These are phyloP conservation scores for Aphanoascus verrucosus DNA, from an alignment of 2,329 filamentous ascomycete species.

Conservation along the genomic window DNA sequence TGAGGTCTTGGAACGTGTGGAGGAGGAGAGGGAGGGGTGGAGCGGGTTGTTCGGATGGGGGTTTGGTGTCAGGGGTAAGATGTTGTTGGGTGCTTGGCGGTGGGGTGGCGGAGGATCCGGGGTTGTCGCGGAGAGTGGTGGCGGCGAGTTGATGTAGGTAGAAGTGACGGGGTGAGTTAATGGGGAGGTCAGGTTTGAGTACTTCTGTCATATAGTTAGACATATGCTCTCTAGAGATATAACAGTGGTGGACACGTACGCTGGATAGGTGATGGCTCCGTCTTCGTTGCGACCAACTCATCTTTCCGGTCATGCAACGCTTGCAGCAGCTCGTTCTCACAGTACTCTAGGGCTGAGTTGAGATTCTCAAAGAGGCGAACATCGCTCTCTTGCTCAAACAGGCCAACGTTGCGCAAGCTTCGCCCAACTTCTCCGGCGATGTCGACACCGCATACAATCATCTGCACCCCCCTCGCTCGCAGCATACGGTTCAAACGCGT, in stretches of 20 bases:
- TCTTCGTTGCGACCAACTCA: neutral
- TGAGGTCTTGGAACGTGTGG: slow-evolving; percentile 87
- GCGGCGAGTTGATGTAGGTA: slow-evolving; percentile 70
- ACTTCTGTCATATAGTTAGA: slow-evolving; percentile 1
- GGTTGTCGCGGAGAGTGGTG: slow-evolving; percentile 57
- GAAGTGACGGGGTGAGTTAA: slow-evolving; percentile 67
- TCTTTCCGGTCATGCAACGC: slow-evolving; percentile 64
- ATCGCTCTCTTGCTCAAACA: slow-evolving; percentile 61
- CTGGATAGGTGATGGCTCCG: neutral
- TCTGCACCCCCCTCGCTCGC: slow-evolving; percentile 61
- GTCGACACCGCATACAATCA: slow-evolving; percentile 74
- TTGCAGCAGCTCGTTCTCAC: slow-evolving; percentile 86
- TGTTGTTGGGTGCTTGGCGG: neutral
- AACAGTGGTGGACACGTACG: neutral
- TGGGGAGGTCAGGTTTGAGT: slow-evolving; percentile 37
- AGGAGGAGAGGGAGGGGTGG: slow-evolving; percentile 86
- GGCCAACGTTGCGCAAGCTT: slow-evolving; percentile 70
- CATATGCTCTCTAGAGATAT: neutral
- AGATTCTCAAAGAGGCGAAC: slow-evolving; percentile 78
- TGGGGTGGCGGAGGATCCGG: slow-evolving; percentile 18
- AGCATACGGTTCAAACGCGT: slow-evolving; percentile 81
- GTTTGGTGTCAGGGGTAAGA: slow-evolving; percentile 10
- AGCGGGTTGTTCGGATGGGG: slow-evolving; percentile 58
- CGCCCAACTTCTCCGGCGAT: slow-evolving; percentile 64
- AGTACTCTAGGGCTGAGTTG: slow-evolving; percentile 86